These are phyloP conservation scores for Terfezia boudieri DNA, from an alignment of 495 filamentous ascomycete species.

Conservation along the genomic window DNA sequence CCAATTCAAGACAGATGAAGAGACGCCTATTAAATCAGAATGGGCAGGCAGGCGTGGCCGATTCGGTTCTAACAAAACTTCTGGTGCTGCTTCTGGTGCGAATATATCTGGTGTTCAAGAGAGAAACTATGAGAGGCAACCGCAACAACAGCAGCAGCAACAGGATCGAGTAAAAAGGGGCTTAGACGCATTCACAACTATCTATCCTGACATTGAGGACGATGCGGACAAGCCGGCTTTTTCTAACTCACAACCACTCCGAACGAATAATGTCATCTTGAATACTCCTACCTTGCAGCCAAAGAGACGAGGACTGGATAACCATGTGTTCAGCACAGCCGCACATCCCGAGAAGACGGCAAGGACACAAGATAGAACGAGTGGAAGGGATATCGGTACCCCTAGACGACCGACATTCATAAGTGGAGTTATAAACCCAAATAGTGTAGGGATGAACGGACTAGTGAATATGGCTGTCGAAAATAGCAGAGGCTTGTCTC, in stretches of 20 bases:
- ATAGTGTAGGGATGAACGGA: constrained; percentile 11
- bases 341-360: not conserved
- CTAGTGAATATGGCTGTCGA: constrained; percentile 15
- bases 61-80: not conserved
- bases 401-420: not conserved
- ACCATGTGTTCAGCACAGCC: not conserved
- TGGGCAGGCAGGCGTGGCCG: not conserved
- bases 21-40: not conserved
- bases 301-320: not conserved
- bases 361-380: not conserved
- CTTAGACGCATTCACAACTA: not conserved
- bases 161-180: not conserved
- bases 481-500: constrained; percentile 11
- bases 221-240: not conserved
- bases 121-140: not conserved
- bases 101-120: not conserved
- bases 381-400: not conserved
- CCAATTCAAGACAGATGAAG: constrained; percentile 2
- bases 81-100: not conserved
- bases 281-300: too few relatives aligned
- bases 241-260: too few relatives aligned
- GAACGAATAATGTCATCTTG: too few relatives aligned
- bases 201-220: not conserved
- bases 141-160: not conserved
- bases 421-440: not conserved